Conservation (phyloP, 2,329 filamentous ascomycete genomes). For the Aspergillus ochraceoroseus region DNA sequence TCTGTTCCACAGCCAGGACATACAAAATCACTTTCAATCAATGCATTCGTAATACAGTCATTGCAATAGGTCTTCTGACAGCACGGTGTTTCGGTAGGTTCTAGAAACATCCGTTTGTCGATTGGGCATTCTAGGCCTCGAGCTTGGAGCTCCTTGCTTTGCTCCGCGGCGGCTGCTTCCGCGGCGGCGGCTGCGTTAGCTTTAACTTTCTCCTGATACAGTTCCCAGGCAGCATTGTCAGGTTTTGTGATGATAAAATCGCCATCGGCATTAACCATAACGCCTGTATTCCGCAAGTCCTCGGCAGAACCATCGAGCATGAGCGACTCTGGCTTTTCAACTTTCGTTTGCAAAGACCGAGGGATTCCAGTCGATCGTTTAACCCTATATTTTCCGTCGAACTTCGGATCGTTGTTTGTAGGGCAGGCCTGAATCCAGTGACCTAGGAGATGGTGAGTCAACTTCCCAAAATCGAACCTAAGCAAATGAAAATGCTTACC, state of each 20-base stretch:
- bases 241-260: conserved; percentile 96
- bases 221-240: conserved; percentile 93
- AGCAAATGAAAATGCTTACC: conserved; percentile 44
- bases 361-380: conserved; percentile 97
- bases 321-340: conserved; percentile 80
- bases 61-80: conserved; percentile 98
- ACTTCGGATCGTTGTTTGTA: conserved; percentile 96
- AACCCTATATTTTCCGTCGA: conserved; percentile 85
- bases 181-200: conserved; percentile 76
- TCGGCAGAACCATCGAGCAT: conserved; percentile 71
- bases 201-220: conserved; percentile 92
- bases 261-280: conserved; percentile 97
- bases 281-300: conserved; percentile 74
- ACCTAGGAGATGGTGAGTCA: conserved; percentile 43
- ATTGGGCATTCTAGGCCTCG: conserved; percentile 87
- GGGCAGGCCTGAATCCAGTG: conserved; percentile 98
- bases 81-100: conserved; percentile 98
- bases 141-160: conserved; percentile 81
- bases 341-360: conserved; percentile 87
- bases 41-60: conserved; percentile 98
- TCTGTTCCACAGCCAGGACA: conserved; percentile 90
- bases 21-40: conserved; percentile 96
- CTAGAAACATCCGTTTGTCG: conserved; percentile 97
- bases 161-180: conserved; percentile 69
- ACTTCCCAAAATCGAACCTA: not conserved